Evolutionary conservation across 164 flowering plant genomes (phyloP).

Genomic region (Platanus orientalis): DNA sequence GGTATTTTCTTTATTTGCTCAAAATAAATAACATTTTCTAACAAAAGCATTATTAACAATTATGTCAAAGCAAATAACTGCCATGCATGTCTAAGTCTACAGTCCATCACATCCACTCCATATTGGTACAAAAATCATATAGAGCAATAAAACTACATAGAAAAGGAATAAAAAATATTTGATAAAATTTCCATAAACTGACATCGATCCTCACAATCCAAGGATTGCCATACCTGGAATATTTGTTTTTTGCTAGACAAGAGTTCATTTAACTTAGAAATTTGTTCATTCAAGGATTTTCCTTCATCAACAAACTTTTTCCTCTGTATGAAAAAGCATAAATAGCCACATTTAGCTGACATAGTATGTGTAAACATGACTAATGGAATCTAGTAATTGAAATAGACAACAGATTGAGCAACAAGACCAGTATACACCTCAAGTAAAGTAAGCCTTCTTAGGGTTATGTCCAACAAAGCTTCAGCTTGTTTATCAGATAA

Average conservation of each 20-base stretch:
- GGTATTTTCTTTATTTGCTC: too few species aligned
- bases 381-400: background rate
- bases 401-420: background rate
- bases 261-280: constrained; percentile 64
- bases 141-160: too few species aligned
- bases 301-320: constrained; percentile 74
- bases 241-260: constrained; percentile 72
- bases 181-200: too few species aligned
- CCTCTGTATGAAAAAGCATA: constrained; percentile 43
- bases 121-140: too few species aligned
- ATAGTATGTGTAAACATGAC: background rate
- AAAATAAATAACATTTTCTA: too few species aligned
- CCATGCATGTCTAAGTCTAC: too few species aligned
- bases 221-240: constrained; percentile 80
- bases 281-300: constrained; percentile 60
- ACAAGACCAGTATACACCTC: constrained; percentile 48
- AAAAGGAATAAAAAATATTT: too few species aligned
- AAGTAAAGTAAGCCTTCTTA: constrained; percentile 71
- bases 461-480: constrained; percentile 79
- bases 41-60: too few species aligned
- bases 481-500: constrained; percentile 94
- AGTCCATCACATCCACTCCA: too few species aligned
- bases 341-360: background rate
- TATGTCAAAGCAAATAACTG: too few species aligned
- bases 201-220: too few species aligned